Evolutionary conservation across 495 filamentous ascomycete genomes (phyloP), one percentile per base, ranked within the genome.

Genomic region (Massariosphaeria phaeospora): DNA sequence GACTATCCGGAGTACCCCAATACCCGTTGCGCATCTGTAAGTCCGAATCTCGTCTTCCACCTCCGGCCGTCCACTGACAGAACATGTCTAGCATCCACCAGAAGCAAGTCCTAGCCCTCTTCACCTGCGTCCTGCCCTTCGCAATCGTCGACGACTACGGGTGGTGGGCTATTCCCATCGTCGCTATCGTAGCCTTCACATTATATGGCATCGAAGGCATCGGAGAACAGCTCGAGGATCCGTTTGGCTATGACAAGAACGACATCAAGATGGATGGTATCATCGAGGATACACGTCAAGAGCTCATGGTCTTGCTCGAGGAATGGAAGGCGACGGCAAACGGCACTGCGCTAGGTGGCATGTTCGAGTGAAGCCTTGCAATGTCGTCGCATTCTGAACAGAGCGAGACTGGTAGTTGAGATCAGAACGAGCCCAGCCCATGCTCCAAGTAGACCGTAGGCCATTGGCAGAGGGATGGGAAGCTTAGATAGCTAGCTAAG

Each of bases 191-290:
- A 24, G 80, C 79, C 17, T 88, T 89, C 63, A 88, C 85, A 2
- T 72, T 89, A 1, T 87, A 86, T 59, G 82, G 84, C 1, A 87
- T 87, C 25, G 84, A 87, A 45, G 84, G 82, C 0, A 89, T 89
- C 48, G 85, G 82, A 1, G 80, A 73, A 12, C 83, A 86, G 63
- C 72, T 88, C 7, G 85, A 89, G 29, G 13, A 33, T 33, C 13
- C 13, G 7, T 7, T 33, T 33, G 15, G 39, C 39, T 23, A 18
- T 8, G 84, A 86, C 56, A 78, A 78, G 56, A 88, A 86, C 51
- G 85, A 88, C 66, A 88, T 89, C 69, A 85, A 85, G 64, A 85
- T 88, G 78, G 85, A 88, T 64, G 83, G 77, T 10, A 79, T 88
- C 49, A 80, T 84, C 7, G 80, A 83, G 40, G 85, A 89, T 64